Evolutionary conservation across 192 early-diverging fungal species (phyloP).

Genomic region (Backusella psychrophila): DNA sequence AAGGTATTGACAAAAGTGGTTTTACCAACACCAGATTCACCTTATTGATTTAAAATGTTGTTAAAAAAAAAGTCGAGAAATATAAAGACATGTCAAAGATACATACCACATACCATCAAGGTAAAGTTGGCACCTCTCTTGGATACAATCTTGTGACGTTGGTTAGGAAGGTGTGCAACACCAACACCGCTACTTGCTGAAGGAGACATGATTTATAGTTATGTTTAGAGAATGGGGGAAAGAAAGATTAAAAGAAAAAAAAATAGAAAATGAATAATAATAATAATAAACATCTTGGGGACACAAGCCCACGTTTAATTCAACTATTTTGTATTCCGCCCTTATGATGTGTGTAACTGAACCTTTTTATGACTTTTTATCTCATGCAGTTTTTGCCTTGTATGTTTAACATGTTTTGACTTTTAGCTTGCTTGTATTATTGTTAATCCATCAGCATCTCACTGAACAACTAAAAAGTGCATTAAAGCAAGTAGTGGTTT

Average conservation of each 20-base stretch:
- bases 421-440: no score
- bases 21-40: constrained; percentile 92
- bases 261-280: not conserved
- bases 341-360: not conserved
- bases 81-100: not conserved
- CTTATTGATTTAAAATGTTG: not conserved
- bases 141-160: constrained; percentile 88
- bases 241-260: not conserved
- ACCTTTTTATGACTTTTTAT: not conserved
- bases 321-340: not conserved
- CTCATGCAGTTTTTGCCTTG: not conserved
- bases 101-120: constrained; percentile 88
- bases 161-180: constrained; percentile 92
- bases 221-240: not conserved
- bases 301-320: constrained; percentile 8
- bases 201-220: constrained; percentile 20
- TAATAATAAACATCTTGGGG: not conserved
- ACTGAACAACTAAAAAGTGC: no score
- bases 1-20: constrained; percentile 99
- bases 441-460: no score
- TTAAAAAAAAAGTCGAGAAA: not conserved
- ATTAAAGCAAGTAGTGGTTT: no score
- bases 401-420: not conserved
- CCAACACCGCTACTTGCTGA: constrained; percentile 55
- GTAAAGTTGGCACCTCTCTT: constrained; percentile 95